Base-by-base conservation (phyloP, 1,284 basidiomycete species). In the Ceratobasidium sp. region DNA sequence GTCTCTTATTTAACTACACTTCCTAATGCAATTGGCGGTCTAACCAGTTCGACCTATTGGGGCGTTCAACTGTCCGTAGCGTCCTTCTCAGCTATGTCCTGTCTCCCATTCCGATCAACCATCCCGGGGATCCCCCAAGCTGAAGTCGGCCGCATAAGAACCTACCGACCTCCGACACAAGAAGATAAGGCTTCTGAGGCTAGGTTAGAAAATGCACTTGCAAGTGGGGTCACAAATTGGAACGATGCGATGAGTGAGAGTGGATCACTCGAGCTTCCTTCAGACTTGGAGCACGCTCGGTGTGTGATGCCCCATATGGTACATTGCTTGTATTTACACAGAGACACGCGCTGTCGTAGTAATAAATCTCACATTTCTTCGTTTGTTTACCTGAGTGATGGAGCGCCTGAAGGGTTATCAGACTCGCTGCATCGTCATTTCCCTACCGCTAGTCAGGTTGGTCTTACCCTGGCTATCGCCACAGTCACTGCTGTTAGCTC, bases 371-470 rank as follows among this genome's bases (percentile, higher is more conserved):
- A 83, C 32, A 81, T 89, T 4, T 81, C 82, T 28, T 80, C 84
- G 1, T 78, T 94, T 16, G 61, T 94, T 8, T 89, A 89, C 75
- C 82, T 92, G 59, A 87, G 88, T 23, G 91, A 92, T 76, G 81
- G 80, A 21, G 83, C 87, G 0, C 87, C 88, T 0, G 87, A 92
- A 78, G 90, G 90, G 0, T 81, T 93, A 18, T 80, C 83, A 3
- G 85, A 83, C 52, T 82, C 87, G 13, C 81, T 93, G 13, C 78
- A 80, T 7, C 77, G 74, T 73, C 62, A 79, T 28, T 88, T 89
- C 76, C 84, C 86, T 0, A 66, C 77, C 16, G 84, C 87, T 7
- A 84, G 82, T 32, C 87, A 89, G 82, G 90, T 88, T 66, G 76
- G 83, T 78, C 3, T 23, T 46, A 38, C 35, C 26, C 64, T 9